These are phyloP conservation scores for Psilocybe azurescens DNA, from an alignment of 768 basidiomycete genomes.

Conservation along the genomic window DNA sequence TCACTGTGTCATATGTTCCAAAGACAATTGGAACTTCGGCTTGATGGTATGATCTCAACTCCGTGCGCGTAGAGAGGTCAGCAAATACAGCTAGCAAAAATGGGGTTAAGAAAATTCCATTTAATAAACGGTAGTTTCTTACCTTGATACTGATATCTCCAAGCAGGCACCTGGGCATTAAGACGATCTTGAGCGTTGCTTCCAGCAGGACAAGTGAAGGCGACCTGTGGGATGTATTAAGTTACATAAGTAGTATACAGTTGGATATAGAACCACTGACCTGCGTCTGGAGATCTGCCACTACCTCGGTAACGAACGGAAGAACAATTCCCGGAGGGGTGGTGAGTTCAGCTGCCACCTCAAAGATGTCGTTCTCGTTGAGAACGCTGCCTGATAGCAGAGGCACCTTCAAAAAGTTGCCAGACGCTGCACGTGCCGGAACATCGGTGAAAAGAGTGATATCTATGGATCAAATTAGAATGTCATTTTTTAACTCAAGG, in stretches of 20 bases:
- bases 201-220: slow-evolving; percentile 34
- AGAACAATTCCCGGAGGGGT: slow-evolving; percentile 26
- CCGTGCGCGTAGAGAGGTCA: slow-evolving; percentile 33
- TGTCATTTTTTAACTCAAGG: slow-evolving; percentile 3
- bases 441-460: slow-evolving; percentile 37
- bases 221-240: slow-evolving; percentile 27
- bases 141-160: slow-evolving; percentile 27
- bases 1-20: slow-evolving; percentile 24
- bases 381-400: slow-evolving; percentile 31
- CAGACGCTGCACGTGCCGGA: slow-evolving; percentile 21
- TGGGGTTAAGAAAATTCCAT: neutral
- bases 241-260: slow-evolving; percentile 17
- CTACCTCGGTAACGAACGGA: slow-evolving; percentile 34
- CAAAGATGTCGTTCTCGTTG: slow-evolving; percentile 38
- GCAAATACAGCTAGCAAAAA: slow-evolving; percentile 32
- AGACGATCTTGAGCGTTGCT: slow-evolving; percentile 30
- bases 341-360: slow-evolving; percentile 30
- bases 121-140: neutral
- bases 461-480: slow-evolving; percentile 19
- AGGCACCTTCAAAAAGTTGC: slow-evolving; percentile 33
- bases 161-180: slow-evolving; percentile 29
- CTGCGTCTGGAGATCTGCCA: slow-evolving; percentile 33
- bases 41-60: slow-evolving; percentile 39
- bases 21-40: slow-evolving; percentile 44
- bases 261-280: slow-evolving; percentile 26